Conservation (phyloP, 1,139 yeast species). For the Suhomyces anneliseae region DNA sequence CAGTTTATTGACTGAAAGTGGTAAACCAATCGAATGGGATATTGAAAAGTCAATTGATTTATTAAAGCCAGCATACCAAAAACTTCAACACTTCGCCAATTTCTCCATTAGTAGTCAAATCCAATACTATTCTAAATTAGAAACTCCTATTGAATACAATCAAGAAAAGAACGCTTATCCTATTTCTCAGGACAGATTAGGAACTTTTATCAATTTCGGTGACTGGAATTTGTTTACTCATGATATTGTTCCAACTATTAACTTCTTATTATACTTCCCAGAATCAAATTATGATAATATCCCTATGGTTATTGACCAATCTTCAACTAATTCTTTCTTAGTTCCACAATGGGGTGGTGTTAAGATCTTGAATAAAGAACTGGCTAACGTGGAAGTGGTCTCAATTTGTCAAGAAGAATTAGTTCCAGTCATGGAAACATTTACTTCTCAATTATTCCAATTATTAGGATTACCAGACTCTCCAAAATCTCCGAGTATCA, state of each 20-base stretch:
- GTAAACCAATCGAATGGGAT: conserved; percentile 42
- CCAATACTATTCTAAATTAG: conserved; percentile 60
- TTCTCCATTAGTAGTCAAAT: conserved; percentile 79
- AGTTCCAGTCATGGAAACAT: conserved; percentile 60
- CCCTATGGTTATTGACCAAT: conserved; percentile 47
- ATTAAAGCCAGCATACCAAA: conserved; percentile 29
- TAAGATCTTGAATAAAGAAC: conserved; percentile 47
- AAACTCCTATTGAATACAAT: conserved; percentile 26
- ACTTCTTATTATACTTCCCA: conserved; percentile 69
- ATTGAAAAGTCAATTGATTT: conserved; percentile 28
- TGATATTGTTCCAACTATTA: conserved; percentile 62
- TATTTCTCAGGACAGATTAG: conserved; percentile 45
- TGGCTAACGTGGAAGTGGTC: conserved; percentile 22
- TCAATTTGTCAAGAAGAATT: conserved; percentile 48
- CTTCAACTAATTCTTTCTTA: conserved; percentile 64
- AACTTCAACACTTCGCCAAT: conserved; percentile 55
- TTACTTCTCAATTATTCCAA: conserved; percentile 72
- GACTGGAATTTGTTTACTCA: conserved; percentile 71
- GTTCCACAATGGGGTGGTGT: conserved; percentile 94
- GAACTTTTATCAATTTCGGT: conserved; percentile 73
- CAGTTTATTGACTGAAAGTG: conserved; percentile 50
- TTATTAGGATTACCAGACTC: conserved; percentile 65
- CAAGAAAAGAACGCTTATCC: conserved; percentile 31
- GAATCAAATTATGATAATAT: conserved; percentile 37
- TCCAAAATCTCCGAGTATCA: conserved; percentile 55